phyloP scores from a whole-genome alignment of 2,329 filamentous ascomycete genomes.

The Neofusicoccum sp. region DNA sequence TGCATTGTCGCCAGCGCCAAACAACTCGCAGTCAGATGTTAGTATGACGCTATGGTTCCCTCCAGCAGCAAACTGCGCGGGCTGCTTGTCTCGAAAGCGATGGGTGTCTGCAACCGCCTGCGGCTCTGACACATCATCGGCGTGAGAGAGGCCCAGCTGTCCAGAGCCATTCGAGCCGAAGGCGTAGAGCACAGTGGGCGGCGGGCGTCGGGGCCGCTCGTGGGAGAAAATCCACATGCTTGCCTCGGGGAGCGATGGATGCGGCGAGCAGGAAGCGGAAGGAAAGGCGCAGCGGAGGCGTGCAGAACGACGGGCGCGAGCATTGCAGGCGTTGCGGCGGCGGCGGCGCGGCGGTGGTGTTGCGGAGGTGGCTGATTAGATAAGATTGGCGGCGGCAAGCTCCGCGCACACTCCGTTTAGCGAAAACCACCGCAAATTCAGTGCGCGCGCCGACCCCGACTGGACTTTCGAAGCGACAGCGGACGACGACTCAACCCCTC shows the following conservation, averaged over 20 bases:
- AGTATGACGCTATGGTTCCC: slow-evolving; percentile 85
- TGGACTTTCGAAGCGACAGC: slow-evolving; percentile 18
- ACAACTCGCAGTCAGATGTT: slow-evolving; percentile 58
- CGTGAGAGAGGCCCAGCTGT: slow-evolving; percentile 50
- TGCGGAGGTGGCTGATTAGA: slow-evolving; percentile 7
- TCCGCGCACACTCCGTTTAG: slow-evolving; percentile 19
- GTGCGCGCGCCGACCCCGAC: slow-evolving; percentile 5
- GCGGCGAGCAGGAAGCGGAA: too few species aligned
- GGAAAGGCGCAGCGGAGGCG: neutral
- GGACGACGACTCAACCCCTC: slow-evolving; percentile 13
- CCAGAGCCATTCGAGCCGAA: slow-evolving; percentile 55
- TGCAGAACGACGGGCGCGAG: neutral
- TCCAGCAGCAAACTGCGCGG: slow-evolving; percentile 56
- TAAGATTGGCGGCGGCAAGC: slow-evolving; percentile 15
- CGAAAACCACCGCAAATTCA: slow-evolving; percentile 17
- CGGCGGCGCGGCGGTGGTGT: neutral
- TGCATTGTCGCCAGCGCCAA: slow-evolving; percentile 62
- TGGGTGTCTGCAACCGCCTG: slow-evolving; percentile 16
- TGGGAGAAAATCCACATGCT: neutral
- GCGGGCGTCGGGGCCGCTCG: slow-evolving; percentile 1
- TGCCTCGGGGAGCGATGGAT: neutral
- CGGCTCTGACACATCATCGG: slow-evolving; percentile 40
- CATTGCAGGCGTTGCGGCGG: neutral
- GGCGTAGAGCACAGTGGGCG: slow-evolving; percentile 35
- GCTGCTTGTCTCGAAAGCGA: neutral